Base-by-base conservation (phyloP, 2,329 filamentous ascomycete genomes). In the Drechslerella coelobrocha region DNA sequence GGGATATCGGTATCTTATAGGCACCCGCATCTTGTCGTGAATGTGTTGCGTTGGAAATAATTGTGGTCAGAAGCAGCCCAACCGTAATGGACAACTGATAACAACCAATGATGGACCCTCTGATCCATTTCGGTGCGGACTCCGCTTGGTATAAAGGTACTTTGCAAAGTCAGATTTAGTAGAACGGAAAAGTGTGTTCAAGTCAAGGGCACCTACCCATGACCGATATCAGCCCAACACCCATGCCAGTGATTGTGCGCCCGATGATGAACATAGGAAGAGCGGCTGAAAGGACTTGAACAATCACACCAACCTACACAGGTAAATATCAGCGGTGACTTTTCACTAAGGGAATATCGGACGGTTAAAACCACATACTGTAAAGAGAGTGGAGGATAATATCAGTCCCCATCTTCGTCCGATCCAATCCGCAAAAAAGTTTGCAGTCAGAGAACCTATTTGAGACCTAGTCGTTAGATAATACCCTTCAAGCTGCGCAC, bases 81-180 rank as follows among this genome's bases (percentile, higher is more conserved):
- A 89, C 85, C 17, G 88, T 90, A 73, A 90, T 90, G 59, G 86
- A 86, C 61, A 86, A 82, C 76, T 90, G 88, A 76, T 90, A 90
- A 6, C 84, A 82, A 26, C 87, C 86, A 2, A 90, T 88, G 73
- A 90, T 87, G 24, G 85, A 84, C 73, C 88, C 88, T 69, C 88
- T 86, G 74, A 90, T 89, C 86, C 87, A 89, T 75, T 88, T 88
- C 2, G 88, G 88, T 0, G 87, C 84, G 0, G 86, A 89, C 75
- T 90, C 88, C 19, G 86, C 68, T 76, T 89, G 88, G 76, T 90
- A 90, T 51, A 90, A 83, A 3, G 87, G 87, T 68, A 89, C 86
- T 86, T 68, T 39, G 55, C 45, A 6, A 23, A 54, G 68, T 77
- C 60, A 77, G 72, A 14, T 23, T 26, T n/a, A 29, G 7, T 8